Evolutionary conservation across 1,284 basidiomycete genomes (phyloP).

Genomic region (Ustilago xerochloae): DNA sequence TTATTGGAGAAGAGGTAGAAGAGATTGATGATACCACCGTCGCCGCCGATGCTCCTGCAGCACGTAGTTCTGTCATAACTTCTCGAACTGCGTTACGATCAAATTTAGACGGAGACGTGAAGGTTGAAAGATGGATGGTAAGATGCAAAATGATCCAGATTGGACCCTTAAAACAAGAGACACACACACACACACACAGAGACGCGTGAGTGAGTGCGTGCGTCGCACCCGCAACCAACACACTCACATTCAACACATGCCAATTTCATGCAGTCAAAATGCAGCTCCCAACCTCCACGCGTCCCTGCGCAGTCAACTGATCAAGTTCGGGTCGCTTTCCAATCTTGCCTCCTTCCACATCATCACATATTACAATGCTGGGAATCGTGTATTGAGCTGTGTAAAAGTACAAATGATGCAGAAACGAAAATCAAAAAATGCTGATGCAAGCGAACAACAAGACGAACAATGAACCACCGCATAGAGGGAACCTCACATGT

Average conservation of each 20-base stretch:
- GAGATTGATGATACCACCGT: background rate
- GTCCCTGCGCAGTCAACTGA: background rate
- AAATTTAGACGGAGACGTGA: background rate
- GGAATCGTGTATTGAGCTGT: constrained; percentile 5
- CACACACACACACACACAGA: background rate
- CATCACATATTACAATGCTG: background rate
- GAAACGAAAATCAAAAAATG: background rate
- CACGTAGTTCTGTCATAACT: background rate
- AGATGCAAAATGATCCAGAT: background rate
- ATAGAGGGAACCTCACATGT: too few relatives aligned
- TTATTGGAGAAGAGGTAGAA: constrained; percentile 2
- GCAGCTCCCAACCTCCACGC: too few relatives aligned
- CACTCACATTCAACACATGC: constrained; percentile 11
- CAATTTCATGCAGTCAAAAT: constrained; percentile 14
- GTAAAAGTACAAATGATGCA: constrained; percentile 35
- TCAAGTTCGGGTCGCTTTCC: background rate
- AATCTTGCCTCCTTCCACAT: too few relatives aligned
- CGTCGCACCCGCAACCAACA: too few relatives aligned
- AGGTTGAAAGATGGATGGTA: background rate
- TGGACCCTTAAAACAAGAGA: constrained; percentile 21
- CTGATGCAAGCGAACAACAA: background rate
- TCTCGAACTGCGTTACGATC: background rate
- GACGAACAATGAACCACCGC: background rate
- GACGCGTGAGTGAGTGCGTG: too few relatives aligned
- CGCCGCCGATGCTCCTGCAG: constrained; percentile 8